Conservation (phyloP, 2,329 filamentous ascomycete species). For the Trichoderma sp. region DNA sequence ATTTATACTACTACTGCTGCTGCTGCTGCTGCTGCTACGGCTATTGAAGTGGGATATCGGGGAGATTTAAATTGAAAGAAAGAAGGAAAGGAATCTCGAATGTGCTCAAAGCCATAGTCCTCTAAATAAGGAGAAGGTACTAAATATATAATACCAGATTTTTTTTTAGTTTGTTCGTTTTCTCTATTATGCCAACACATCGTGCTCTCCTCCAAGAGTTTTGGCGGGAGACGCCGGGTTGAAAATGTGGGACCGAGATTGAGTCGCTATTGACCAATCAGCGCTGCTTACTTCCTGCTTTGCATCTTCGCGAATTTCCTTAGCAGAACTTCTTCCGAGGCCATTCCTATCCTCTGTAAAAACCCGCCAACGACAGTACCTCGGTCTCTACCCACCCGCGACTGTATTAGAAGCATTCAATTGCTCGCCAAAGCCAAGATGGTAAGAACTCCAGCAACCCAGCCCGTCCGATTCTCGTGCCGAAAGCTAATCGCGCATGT, state of each 20-base stretch:
- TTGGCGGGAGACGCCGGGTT: slow-evolving; percentile 17
- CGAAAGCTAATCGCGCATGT: slow-evolving; percentile 41
- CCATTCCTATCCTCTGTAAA: slow-evolving; percentile 32
- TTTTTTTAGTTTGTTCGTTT: background rate
- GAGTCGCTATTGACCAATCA: slow-evolving; percentile 36
- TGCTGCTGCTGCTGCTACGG: background rate
- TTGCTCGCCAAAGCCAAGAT: slow-evolving; percentile 40
- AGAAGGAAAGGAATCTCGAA: no score
- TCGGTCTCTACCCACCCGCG: slow-evolving; percentile 33
- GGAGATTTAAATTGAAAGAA: no score
- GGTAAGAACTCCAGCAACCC: slow-evolving; percentile 35
- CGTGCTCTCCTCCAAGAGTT: background rate
- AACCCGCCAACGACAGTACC: slow-evolving; percentile 34
- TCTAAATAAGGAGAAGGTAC: background rate
- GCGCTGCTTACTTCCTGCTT: slow-evolving; percentile 34
- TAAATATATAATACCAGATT: background rate
- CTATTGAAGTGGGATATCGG: no score
- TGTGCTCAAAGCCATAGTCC: background rate
- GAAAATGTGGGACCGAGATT: slow-evolving; percentile 31
- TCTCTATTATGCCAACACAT: background rate
- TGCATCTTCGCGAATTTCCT: slow-evolving; percentile 41
- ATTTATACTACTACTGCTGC: no score
- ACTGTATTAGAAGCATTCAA: slow-evolving; percentile 35
- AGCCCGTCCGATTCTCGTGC: background rate
- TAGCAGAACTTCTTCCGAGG: slow-evolving; percentile 37